Percentiles rank a stretch among this genome's conserved stretches.
Conservation (phyloP, 2,329 filamentous ascomycete species). For the Colletotrichum salicis region DNA sequence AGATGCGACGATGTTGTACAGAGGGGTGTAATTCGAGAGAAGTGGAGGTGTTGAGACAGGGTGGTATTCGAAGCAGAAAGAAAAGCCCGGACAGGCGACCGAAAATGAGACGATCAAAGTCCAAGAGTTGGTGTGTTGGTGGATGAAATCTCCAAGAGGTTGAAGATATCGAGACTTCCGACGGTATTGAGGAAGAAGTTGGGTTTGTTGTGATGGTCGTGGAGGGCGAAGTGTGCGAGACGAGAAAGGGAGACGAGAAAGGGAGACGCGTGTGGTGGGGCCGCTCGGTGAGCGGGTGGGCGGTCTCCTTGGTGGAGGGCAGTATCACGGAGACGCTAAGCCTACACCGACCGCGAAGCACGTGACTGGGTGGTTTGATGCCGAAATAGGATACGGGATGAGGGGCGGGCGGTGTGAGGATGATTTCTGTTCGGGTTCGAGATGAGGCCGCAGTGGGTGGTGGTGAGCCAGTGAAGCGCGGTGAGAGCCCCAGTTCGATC, state of each 20-base stretch:
- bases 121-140: background rate
- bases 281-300: background rate
- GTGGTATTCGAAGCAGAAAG: background rate
- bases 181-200: background rate
- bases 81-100: background rate
- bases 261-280: background rate
- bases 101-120: background rate
- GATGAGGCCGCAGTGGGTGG: background rate
- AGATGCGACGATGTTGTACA: background rate
- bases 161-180: background rate
- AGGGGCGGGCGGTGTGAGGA: background rate
- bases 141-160: background rate
- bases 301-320: background rate
- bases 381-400: background rate
- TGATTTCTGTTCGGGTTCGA: background rate
- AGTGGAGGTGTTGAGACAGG: background rate
- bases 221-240: background rate
- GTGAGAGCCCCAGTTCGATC: too few species aligned
- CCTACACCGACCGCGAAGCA: background rate
- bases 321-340: background rate
- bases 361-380: background rate
- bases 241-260: background rate
- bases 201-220: background rate
- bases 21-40: background rate
- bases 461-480: too few species aligned